Conservation (phyloP, 2,329 filamentous ascomycete genomes). For the Chaetomium globosum region DNA sequence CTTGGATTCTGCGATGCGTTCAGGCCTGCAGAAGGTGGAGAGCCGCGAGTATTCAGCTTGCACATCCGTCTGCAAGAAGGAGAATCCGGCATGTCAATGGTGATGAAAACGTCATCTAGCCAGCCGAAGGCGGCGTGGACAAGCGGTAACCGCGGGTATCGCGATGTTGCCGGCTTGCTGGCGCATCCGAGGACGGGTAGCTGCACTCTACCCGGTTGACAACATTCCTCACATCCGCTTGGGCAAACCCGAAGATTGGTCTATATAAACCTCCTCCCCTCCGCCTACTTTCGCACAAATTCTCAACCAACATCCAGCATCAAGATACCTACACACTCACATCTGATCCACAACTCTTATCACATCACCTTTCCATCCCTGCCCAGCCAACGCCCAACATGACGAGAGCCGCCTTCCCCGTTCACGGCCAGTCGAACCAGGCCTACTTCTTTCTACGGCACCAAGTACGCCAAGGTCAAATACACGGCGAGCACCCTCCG, state of each 20-base stretch:
- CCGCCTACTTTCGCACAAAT: background rate
- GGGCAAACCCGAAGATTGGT: background rate
- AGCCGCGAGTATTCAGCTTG: background rate
- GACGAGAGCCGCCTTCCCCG: background rate
- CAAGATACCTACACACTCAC: background rate
- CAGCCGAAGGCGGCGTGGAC: background rate
- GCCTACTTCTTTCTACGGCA: slow-evolving; percentile 20
- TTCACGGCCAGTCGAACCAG: background rate
- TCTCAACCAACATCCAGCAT: background rate
- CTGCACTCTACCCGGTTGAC: too few relatives aligned
- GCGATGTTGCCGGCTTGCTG: background rate
- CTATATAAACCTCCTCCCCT: background rate
- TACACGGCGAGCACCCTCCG: slow-evolving; percentile 7
- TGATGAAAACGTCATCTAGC: background rate
- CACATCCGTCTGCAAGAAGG: background rate
- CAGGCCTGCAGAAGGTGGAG: background rate
- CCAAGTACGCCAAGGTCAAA: slow-evolving; percentile 17
- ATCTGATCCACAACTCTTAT: background rate
- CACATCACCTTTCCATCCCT: background rate
- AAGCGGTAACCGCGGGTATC: background rate
- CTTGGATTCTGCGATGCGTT: background rate
- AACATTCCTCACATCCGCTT: background rate
- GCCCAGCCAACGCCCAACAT: background rate
- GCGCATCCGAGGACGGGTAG: background rate
- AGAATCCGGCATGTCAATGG: background rate